These are phyloP conservation scores for Blakeslea trispora DNA, from an alignment of 371 early-diverging fungal species.

Conservation along the genomic window DNA sequence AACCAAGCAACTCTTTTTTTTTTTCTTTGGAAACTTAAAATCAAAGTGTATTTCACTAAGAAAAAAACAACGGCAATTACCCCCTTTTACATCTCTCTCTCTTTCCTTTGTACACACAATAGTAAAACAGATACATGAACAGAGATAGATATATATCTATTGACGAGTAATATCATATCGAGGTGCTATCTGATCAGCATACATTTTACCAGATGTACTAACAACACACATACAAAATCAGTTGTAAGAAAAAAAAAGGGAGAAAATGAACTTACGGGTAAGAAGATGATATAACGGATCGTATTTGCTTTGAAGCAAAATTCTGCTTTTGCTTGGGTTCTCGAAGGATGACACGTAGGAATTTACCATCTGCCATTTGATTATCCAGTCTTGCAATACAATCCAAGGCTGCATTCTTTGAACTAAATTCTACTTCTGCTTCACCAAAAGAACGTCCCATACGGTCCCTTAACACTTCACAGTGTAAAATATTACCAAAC, in stretches of 20 bases:
- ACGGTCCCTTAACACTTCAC: slow-evolving; percentile 44
- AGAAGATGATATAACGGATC: slow-evolving; percentile 18
- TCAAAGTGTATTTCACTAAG: no score
- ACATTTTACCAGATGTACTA: slow-evolving; percentile 31
- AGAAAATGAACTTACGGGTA: slow-evolving; percentile 14
- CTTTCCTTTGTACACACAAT: no score
- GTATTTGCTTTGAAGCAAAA: slow-evolving; percentile 19
- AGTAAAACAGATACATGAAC: no score
- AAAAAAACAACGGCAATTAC: no score
- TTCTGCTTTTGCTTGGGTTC: slow-evolving; percentile 13
- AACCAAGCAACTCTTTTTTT: no score
- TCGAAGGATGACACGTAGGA: slow-evolving; percentile 39
- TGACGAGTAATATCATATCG: slow-evolving; percentile 24
- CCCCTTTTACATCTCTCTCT: no score
- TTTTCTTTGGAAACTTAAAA: no score
- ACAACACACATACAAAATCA: not conserved
- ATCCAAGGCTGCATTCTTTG: slow-evolving; percentile 39
- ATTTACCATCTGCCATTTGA: slow-evolving; percentile 46
- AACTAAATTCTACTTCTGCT: slow-evolving; percentile 51
- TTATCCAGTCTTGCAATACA: slow-evolving; percentile 47
- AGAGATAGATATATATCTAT: slow-evolving; percentile 1
- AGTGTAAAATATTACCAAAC: slow-evolving; percentile 42
- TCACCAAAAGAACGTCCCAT: slow-evolving; percentile 47
- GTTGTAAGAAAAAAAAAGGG: not conserved
- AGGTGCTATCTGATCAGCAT: slow-evolving; percentile 29